phyloP scores from a whole-genome alignment of 75 land plant genomes.

The Pinus albicaulis region DNA sequence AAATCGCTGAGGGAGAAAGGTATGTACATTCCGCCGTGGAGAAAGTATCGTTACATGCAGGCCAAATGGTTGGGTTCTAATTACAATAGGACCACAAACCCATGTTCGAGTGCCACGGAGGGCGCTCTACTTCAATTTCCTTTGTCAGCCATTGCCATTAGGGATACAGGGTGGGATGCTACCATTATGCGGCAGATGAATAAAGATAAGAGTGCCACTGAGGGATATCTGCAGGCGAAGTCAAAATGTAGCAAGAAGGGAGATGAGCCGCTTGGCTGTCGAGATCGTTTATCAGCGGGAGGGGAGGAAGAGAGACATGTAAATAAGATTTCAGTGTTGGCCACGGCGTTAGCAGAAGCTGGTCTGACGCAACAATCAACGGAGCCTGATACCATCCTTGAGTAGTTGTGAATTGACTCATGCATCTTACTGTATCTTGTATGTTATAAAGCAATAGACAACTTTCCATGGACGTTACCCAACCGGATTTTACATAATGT shows the following conservation, averaged over 20 bases:
- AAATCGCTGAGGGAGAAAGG: slow-evolving; percentile 53
- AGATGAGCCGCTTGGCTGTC: not conserved
- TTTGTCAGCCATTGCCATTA: not conserved
- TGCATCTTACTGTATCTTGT: too few relatives aligned
- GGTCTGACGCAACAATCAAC: too few relatives aligned
- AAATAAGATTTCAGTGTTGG: not conserved
- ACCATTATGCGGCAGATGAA: not conserved
- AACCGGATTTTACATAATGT: too few relatives aligned
- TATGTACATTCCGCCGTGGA: slow-evolving; percentile 74
- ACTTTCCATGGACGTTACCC: too few relatives aligned
- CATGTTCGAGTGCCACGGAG: slow-evolving; percentile 60
- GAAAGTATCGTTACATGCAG: slow-evolving; percentile 63
- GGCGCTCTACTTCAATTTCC: slow-evolving; percentile 52
- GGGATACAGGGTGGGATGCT: not conserved
- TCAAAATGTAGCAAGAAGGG: not conserved
- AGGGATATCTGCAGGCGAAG: not conserved
- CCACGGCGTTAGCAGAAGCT: not conserved
- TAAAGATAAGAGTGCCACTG: too few relatives aligned
- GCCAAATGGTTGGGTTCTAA: slow-evolving; percentile 83
- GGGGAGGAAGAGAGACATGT: not conserved
- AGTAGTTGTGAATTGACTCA: too few relatives aligned
- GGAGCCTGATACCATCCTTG: too few relatives aligned
- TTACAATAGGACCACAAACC: slow-evolving; percentile 48
- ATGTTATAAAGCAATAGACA: too few relatives aligned
- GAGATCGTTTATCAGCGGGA: not conserved